phyloP scores from a whole-genome alignment of 2,329 filamentous ascomycete genomes.

The Cladobotryum mycophilum region DNA sequence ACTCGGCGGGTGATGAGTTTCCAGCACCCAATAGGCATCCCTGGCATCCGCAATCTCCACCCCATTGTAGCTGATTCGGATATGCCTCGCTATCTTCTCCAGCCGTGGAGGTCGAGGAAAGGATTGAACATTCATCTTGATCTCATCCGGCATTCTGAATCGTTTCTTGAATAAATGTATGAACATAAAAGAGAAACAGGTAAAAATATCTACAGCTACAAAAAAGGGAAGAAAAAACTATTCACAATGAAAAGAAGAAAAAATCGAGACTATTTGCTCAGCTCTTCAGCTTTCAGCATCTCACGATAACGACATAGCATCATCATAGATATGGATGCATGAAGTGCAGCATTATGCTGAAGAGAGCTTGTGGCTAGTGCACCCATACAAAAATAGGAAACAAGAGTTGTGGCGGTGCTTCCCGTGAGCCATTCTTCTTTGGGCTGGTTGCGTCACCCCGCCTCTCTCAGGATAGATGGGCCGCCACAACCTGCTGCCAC shows the following conservation, averaged over 20 bases:
- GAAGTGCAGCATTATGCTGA: background rate
- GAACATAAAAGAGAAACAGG: no score
- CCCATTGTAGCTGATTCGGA: slow-evolving; percentile 51
- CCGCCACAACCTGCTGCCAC: background rate
- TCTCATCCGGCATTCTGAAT: no score
- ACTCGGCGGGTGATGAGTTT: slow-evolving; percentile 58
- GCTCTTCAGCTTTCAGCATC: no score
- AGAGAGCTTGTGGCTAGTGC: slow-evolving; percentile 9
- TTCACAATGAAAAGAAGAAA: no score
- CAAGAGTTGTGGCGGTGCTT: slow-evolving; percentile 6
- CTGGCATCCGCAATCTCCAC: slow-evolving; percentile 51
- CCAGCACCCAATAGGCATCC: slow-evolving; percentile 55
- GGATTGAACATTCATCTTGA: slow-evolving; percentile 47
- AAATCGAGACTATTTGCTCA: no score
- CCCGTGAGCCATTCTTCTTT: background rate
- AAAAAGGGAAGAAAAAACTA: no score
- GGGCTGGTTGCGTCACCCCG: slow-evolving; percentile 12
- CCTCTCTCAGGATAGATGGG: background rate
- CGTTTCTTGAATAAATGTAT: no score
- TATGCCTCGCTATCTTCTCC: slow-evolving; percentile 46
- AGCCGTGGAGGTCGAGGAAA: slow-evolving; percentile 54
- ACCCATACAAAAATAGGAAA: background rate
- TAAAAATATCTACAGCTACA: no score
- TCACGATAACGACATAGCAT: no score
- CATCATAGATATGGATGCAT: no score